A percentile compares a stretch with the other conserved stretches of the same genome.
phyloP scores from a whole-genome alignment of 148 eudicot genomes.

The Arctostaphylos glauca region DNA sequence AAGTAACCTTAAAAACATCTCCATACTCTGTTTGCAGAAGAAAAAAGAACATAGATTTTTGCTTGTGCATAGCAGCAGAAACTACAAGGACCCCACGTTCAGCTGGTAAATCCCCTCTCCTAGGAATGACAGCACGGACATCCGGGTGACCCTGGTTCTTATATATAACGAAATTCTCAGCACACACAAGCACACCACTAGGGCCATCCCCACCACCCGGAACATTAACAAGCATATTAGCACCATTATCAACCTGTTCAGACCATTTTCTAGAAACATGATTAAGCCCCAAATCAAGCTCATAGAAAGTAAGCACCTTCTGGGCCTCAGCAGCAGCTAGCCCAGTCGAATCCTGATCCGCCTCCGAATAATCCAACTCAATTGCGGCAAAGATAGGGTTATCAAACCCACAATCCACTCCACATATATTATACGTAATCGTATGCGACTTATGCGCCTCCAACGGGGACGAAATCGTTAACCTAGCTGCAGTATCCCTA shows the following conservation, averaged over 20 bases:
- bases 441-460: conserved; percentile 98
- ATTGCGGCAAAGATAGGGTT: conserved; percentile 93
- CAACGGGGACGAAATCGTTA: conserved; percentile 85
- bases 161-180: conserved; percentile 92
- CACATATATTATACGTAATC: conserved; percentile 66
- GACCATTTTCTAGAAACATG: conserved; percentile 99
- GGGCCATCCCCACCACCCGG: conserved; percentile 99
- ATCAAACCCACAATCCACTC: conserved; percentile 98
- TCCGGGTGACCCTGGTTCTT: conserved; percentile 95
- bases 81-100: conserved; percentile 90
- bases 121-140: conserved; percentile 88
- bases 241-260: conserved; percentile 91
- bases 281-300: conserved; percentile 91
- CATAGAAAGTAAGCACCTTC: conserved; percentile 87
- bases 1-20: conserved; percentile 84
- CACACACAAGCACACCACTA: conserved; percentile 97
- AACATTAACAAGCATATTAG: conserved; percentile 91
- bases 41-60: conserved; percentile 92
- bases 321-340: conserved; percentile 83
- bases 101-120: conserved; percentile 84
- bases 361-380: conserved; percentile 95
- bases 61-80: conserved; percentile 86
- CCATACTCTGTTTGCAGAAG: conserved; percentile 91
- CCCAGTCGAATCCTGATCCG: conserved; percentile 93
- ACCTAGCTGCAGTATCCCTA: conserved; percentile 82